Percentiles rank a stretch among this genome's conserved stretches.
Conservation (phyloP, 495 filamentous ascomycete genomes). For the Alectoria sarmentosa region DNA sequence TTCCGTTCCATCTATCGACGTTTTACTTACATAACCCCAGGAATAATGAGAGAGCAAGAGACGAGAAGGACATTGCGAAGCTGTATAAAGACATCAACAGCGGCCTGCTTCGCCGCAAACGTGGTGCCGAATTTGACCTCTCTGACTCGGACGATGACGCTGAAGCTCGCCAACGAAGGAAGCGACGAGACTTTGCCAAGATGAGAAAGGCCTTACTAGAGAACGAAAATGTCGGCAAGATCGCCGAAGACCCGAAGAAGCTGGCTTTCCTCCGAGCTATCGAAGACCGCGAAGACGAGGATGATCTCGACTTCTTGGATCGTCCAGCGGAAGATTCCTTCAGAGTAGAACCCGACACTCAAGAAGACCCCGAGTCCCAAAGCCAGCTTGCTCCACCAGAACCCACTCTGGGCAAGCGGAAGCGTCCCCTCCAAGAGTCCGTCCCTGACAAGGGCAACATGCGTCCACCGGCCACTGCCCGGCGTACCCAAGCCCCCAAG, state of each 20-base stretch:
- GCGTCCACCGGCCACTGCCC: conserved; percentile 54
- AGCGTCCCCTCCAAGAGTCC: conserved; percentile 44
- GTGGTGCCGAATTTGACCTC: conserved; percentile 65
- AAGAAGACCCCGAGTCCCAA: conserved; percentile 43
- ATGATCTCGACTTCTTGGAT: conserved; percentile 65
- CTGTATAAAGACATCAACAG: conserved; percentile 87
- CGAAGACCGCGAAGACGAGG: conserved; percentile 73
- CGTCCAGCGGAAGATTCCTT: conserved; percentile 43
- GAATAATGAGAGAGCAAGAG: conserved; percentile 57
- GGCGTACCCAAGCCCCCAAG: conserved; percentile 56
- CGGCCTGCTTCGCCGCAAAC: conserved; percentile 73
- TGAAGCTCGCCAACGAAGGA: conserved; percentile 67
- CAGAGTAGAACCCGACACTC: conserved; percentile 23
- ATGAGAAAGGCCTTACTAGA: conserved; percentile 84
- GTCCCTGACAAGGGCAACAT: conserved; percentile 39
- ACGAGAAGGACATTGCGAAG: conserved; percentile 82
- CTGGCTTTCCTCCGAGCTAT: conserved; percentile 83
- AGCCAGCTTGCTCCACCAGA: conserved; percentile 30
- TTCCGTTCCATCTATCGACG: not conserved
- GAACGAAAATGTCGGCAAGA: conserved; percentile 85
- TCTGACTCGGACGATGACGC: conserved; percentile 83
- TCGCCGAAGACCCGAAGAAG: conserved; percentile 86
- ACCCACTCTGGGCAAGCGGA: conserved; percentile 44
- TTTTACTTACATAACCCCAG: conserved; percentile 32
- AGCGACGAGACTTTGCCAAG: conserved; percentile 80